phyloP scores from a whole-genome alignment of 2,329 filamentous ascomycete species.

The Calonectria ilicicola region DNA sequence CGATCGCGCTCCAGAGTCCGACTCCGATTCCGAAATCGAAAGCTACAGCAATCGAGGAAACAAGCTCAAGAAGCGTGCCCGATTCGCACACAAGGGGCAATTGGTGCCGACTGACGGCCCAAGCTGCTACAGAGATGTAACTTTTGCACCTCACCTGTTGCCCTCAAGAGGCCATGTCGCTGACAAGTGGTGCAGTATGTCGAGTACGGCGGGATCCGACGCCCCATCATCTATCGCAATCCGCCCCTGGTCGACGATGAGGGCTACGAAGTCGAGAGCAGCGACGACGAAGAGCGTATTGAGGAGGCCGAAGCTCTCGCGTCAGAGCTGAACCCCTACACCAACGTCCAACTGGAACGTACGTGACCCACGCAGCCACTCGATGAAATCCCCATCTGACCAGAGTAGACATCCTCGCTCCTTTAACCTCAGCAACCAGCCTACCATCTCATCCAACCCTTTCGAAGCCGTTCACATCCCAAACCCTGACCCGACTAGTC shows the following conservation, averaged over 20 bases:
- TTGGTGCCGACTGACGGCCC: slow-evolving; percentile 75
- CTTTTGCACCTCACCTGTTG: slow-evolving; percentile 37
- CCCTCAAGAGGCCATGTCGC: slow-evolving; percentile 26
- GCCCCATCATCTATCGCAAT: slow-evolving; percentile 81
- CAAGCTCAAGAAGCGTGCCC: slow-evolving; percentile 81
- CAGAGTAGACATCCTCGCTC: slow-evolving; percentile 75
- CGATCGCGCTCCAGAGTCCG: slow-evolving; percentile 69
- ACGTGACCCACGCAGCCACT: slow-evolving; percentile 45
- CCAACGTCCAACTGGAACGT: slow-evolving; percentile 79
- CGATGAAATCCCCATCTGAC: slow-evolving; percentile 40
- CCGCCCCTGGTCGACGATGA: slow-evolving; percentile 81
- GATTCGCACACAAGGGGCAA: slow-evolving; percentile 77
- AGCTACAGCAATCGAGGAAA: slow-evolving; percentile 80
- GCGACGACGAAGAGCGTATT: slow-evolving; percentile 75
- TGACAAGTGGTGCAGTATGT: slow-evolving; percentile 65
- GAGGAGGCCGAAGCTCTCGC: slow-evolving; percentile 71
- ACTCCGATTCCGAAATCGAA: slow-evolving; percentile 80
- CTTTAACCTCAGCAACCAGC: slow-evolving; percentile 80
- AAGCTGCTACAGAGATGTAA: slow-evolving; percentile 78
- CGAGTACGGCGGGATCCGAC: slow-evolving; percentile 78
- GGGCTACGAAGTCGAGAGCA: slow-evolving; percentile 80
- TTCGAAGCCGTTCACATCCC: slow-evolving; percentile 79
- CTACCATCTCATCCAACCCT: slow-evolving; percentile 80
- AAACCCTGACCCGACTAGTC: slow-evolving; percentile 78
- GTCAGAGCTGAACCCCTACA: slow-evolving; percentile 81